Evolutionary conservation across 1,284 basidiomycete species (phyloP).

Genomic region (Tilletia caries): DNA sequence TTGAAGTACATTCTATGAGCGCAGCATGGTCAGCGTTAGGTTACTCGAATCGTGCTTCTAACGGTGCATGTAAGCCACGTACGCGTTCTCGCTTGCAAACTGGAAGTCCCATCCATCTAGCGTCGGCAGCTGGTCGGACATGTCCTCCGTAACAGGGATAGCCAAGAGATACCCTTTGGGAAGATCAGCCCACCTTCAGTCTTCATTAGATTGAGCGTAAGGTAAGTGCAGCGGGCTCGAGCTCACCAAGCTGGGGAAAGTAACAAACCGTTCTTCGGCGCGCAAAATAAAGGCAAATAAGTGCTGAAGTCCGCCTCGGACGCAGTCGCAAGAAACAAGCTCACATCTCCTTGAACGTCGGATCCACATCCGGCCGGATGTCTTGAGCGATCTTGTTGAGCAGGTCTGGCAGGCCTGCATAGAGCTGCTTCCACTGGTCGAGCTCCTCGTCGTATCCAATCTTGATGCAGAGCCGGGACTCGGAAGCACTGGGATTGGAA

Average conservation of each 20-base stretch:
- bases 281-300: too few species aligned
- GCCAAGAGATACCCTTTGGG: conserved; percentile 59
- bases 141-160: conserved; percentile 44
- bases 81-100: conserved; percentile 59
- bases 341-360: background rate
- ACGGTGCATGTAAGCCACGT: conserved; percentile 28
- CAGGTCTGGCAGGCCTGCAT: conserved; percentile 74
- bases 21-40: too few species aligned
- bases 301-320: too few species aligned
- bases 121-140: conserved; percentile 9
- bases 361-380: conserved; percentile 54
- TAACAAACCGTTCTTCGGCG: conserved; percentile 57
- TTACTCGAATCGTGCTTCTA: conserved; percentile 69
- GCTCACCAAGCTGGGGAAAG: conserved; percentile 62
- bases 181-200: conserved; percentile 48
- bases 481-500: conserved; percentile 74
- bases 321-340: conserved; percentile 66
- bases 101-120: conserved; percentile 28
- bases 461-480: conserved; percentile 69
- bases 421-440: conserved; percentile 77
- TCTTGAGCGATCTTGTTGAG: conserved; percentile 61
- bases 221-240: too few species aligned
- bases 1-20: conserved; percentile 60
- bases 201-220: too few species aligned
- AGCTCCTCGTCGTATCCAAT: conserved; percentile 75